Evolutionary conservation across 495 filamentous ascomycete genomes (phyloP), one percentile per base, ranked within the genome.

Genomic region (Hypomontagnella submonticulosa): DNA sequence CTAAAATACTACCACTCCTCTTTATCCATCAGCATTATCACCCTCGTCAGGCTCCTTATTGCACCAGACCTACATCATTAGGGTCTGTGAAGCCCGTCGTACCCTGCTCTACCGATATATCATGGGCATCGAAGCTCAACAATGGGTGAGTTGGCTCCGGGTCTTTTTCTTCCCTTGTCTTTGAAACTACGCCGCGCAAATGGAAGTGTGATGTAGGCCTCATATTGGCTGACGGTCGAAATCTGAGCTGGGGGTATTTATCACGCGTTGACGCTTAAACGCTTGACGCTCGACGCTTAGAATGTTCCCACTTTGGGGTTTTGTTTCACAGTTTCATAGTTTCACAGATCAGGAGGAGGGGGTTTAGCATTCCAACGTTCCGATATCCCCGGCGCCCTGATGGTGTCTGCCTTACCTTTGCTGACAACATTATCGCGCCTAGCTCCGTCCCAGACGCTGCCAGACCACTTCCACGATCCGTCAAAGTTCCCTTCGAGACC

Each of bases 361-460:
- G 46, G 40, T 50, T 23, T 15, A 49, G 18, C 49, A 69, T 63
- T 46, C 60, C 48, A 30, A 48, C 20, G 16, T 53, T 51, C 16
- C 11, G 4, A 16, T 36, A 15, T 54, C 54, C 63, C 59, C 55
- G 60, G 51, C 43, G 43, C 58, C 32, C 41, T 57, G 44, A 57
- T 59, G 54, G 15, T 52, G 20, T 49, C 43, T 53, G 46, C 42
- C 38, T 55, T 46, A 36, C 48, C 62, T 63, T 61, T 57, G 58
- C 67, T 73, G 34, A 72, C 61, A 51, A 63, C 55, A 51, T 41
- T 63, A 59, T 72, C 61, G 62, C 63, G 63, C 59, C 51, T 72
- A 83, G 81, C 79, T 76, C 78, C 79, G 78, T 81, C 81, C 73
- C 80, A 82, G 75, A 76, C 79, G 79, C 73, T 79, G 80, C 79